Base-by-base conservation (phyloP, 306 rosid genomes). In the Aeschynomene evenia region DNA sequence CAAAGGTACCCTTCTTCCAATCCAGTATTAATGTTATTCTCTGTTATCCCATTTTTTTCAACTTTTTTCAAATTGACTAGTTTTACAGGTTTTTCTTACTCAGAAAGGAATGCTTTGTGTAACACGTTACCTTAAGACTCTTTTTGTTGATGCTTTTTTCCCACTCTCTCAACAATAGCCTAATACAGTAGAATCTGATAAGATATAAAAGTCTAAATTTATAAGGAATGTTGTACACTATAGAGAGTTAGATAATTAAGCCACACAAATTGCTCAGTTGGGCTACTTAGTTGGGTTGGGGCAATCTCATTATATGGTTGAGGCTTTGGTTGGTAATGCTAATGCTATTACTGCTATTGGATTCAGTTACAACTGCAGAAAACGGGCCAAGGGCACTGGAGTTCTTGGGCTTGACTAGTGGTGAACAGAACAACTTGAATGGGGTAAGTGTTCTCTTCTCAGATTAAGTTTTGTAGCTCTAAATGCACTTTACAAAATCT, bases 311-410 rank as follows among this genome's bases (percentile, higher is more conserved):
- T 3, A 31, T n/a, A n/a, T n/a, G n/a, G 29, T 36, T 54, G 6
- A 16, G 21, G 22, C 36, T 3, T 15, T 63, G 26, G 15, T 53
- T 39, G 12, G 42, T 73, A 64, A 68, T 65, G 52, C 16, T n/a
- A n/a, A n/a, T n/a, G n/a, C n/a, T n/a, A n/a, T n/a, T 26, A 2
- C 31, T 34, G 7, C 42, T 14, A 14, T 15, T 64, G 13, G 46
- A 18, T 81, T 71, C 80, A 93, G 96, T 93, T 61, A 93, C 98
- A 36, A 93, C 96, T 57, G 98, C 96, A 24, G 98, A 93, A 78
- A 86, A 88, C 84, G 98, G 96, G 68, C 75, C 75, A 7, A 83
- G 85, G 73, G 98, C 98, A 28, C 79, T 93, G 78, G 96, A 93
- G 85, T 74, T 90, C 11, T 75, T 93, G 79, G 96, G 93, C 60